Evolutionary conservation across 768 basidiomycete genomes (phyloP), one percentile per base, ranked within the genome.

Genomic region (Psilocybe cyanescens): DNA sequence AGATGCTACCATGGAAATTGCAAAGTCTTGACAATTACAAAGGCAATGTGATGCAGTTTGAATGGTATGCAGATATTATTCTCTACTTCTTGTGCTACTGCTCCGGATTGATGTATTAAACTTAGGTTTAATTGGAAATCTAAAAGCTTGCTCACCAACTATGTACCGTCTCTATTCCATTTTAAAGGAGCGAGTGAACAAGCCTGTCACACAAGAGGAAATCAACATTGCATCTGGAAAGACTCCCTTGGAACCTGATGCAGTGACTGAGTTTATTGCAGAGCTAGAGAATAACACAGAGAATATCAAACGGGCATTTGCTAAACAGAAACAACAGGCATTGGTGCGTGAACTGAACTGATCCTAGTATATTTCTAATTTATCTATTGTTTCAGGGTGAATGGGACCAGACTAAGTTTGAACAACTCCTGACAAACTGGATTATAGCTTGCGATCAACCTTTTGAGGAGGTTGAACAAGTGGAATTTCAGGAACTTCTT

Each of bases 401-500:
- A 11, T 65, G 57, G 59, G 57, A 65, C 28, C 64, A 65, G 30
- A 6, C 19, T 0, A 28, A 62, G n/a, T 67, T 65, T 35, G 59
- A 67, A 28, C 37, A 19, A 2, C 47, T 65, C 1, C 52, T 67
- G 3, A 59, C 53, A 14, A 52, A 65, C 28, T 67, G 59, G 61
- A 59, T 67, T 16, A 49, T 65, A 2, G 31, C 59, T 2, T 65
- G 61, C 28, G 62, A 65, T 17, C 61, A 67, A 37, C 67, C 64
- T 4, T 67, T 65, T 55, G 59, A 61, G 11, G 50, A 62, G 39
- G 67, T 67, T 12, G 64, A 67, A 16, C 29, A 58, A 11, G 59
- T 61, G 1, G 59, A 45, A 29, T 67, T 67, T 24, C 7, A 29
- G 3, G 37, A 24, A 0, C n/a, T 65, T 0, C 46, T 67, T 11